A percentile compares a stretch with the other conserved stretches of the same genome.
These are phyloP conservation scores for Zoysia japonica DNA, from an alignment of 176 grass and related monocot species.

Conservation along the genomic window DNA sequence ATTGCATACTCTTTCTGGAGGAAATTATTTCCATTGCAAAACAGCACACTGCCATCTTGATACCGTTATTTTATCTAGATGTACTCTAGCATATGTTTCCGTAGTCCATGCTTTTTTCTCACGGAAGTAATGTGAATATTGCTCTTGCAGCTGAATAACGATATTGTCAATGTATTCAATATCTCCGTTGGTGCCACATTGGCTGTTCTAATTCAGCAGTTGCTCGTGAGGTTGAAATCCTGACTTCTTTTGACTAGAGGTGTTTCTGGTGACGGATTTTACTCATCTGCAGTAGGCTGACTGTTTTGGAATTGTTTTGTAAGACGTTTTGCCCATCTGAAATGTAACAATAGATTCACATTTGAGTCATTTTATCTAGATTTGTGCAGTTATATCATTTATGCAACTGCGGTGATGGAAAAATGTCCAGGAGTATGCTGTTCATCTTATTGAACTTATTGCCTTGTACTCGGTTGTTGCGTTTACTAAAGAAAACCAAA, in stretches of 20 bases:
- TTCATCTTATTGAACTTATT: background rate
- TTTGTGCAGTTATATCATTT: constrained; percentile 9
- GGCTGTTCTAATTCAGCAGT: constrained; percentile 64
- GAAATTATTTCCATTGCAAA: constrained; percentile 19
- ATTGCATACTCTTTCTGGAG: background rate
- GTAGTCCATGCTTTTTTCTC: background rate
- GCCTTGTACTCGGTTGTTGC: background rate
- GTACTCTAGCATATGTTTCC: background rate
- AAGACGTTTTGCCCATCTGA: background rate
- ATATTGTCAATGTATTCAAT: constrained; percentile 85
- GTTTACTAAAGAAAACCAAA: background rate
- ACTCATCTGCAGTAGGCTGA: background rate
- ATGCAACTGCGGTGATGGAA: background rate
- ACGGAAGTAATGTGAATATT: constrained; percentile 37
- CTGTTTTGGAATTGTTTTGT: background rate
- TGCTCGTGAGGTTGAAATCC: constrained; percentile 42
- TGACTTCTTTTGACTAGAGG: constrained; percentile 23
- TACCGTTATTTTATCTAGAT: background rate
- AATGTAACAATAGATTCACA: constrained; percentile 23
- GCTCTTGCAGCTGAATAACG: constrained; percentile 80
- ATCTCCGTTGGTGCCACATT: constrained; percentile 69
- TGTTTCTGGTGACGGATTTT: background rate
- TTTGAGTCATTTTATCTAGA: background rate
- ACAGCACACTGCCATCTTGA: background rate
- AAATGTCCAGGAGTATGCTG: background rate